Evolutionary conservation across 2,329 filamentous ascomycete genomes (phyloP), one percentile per base, ranked within the genome.

Genomic region (Aspergillus sp.): DNA sequence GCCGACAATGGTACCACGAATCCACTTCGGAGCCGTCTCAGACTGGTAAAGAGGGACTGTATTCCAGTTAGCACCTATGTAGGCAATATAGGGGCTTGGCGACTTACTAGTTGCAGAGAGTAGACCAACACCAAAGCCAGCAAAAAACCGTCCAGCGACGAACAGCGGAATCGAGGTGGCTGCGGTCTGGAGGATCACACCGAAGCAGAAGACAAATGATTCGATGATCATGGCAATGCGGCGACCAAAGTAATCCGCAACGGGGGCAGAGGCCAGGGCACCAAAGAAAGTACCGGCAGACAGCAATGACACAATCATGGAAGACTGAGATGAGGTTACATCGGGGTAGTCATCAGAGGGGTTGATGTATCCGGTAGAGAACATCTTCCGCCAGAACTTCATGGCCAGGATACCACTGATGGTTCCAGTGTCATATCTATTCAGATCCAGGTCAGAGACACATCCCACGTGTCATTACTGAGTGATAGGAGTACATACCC

Each of bases 221-320:
- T 75, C 70, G 17, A 75, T 47, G 49, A 76, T 74, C 61, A 78
- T 82, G 6, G 79, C 75, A 8, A 73, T 75, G 61, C 82, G 72
- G 51, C 76, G 75, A 52, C 76, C 76, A n/a, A 75, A 70, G 47
- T 66, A 60, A 63, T 78, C 76, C 5, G 75, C 75, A n/a, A 77
- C 62, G 0, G 91, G 88, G 80, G 88, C 90, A 59, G 90, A 86
- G 59, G 66, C 86, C 66, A 92, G 73, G 50, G 90, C 88, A 71
- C 90, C 87, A 62, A 91, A 88, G 82, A 92, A 92, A 70, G 89
- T 91, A 74, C 86, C 84, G 70, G 81, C 84, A 36, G 90, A 92
- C 60, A 92, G 83, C 66, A 92, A 90, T 11, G 88, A 90, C 70
- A 86, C 86, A 73, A 91, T 87, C 60, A 88, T 79, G 38, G 84